phyloP scores from a whole-genome alignment of 192 early-diverging fungal genomes.

The Backusella circina region DNA sequence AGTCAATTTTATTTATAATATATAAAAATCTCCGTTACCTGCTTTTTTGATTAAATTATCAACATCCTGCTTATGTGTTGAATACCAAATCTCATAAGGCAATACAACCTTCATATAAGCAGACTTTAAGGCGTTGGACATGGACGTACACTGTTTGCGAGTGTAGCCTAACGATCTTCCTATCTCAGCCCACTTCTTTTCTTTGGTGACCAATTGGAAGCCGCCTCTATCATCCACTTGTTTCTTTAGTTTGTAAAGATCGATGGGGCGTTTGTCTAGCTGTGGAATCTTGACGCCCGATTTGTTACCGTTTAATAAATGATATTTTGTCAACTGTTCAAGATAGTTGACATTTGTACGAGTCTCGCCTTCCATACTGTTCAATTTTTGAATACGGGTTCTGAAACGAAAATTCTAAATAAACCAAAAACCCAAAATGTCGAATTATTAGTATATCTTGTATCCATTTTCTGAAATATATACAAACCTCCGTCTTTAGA shows the following conservation, averaged over 20 bases:
- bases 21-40: neutral
- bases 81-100: constrained; percentile 67
- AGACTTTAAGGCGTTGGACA: constrained; percentile 69
- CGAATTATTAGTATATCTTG: neutral
- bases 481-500: constrained; percentile 74
- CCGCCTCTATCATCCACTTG: constrained; percentile 79
- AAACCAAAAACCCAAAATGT: neutral
- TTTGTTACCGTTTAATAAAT: constrained; percentile 66
- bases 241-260: constrained; percentile 79
- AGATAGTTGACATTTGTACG: constrained; percentile 85
- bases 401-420: constrained; percentile 80
- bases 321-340: constrained; percentile 89
- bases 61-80: constrained; percentile 36
- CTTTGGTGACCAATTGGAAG: constrained; percentile 62
- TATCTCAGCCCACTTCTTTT: constrained; percentile 87
- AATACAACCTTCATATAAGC: constrained; percentile 64
- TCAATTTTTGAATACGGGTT: constrained; percentile 87
- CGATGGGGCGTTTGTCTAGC: constrained; percentile 81
- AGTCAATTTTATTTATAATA: constrained; percentile 19
- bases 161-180: constrained; percentile 69
- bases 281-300: constrained; percentile 77
- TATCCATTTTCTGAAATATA: no score
- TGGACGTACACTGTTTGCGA: constrained; percentile 70
- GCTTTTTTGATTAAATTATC: neutral
- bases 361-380: constrained; percentile 88